These are phyloP conservation scores for Termitomyces sp. DNA, from an alignment of 768 basidiomycete species.

Conservation along the genomic window DNA sequence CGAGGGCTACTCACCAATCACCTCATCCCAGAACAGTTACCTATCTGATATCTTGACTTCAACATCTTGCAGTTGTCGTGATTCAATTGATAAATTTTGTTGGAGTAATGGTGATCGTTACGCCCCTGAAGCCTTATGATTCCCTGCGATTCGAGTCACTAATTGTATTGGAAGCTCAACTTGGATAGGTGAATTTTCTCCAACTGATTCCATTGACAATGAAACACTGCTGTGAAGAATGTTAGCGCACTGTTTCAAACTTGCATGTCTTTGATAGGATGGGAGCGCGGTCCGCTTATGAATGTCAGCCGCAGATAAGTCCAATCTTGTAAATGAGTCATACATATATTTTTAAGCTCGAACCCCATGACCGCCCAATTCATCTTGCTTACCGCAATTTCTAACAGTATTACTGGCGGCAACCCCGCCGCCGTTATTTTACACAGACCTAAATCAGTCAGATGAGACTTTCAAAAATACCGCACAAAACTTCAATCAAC, in stretches of 20 bases:
- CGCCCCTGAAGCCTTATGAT: neutral
- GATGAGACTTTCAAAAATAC: conserved; percentile 26
- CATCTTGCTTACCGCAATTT: conserved; percentile 37
- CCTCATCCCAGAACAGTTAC: neutral
- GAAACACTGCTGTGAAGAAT: too few species aligned
- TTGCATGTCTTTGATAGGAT: too few species aligned
- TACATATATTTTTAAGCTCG: neutral
- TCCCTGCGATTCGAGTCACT: neutral
- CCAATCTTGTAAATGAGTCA: neutral
- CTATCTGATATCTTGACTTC: neutral
- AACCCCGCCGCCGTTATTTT: conserved; percentile 42
- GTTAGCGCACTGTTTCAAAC: too few species aligned
- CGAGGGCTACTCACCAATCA: neutral
- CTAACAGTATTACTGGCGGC: conserved; percentile 33
- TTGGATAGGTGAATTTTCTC: too few species aligned
- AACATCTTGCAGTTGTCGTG: neutral
- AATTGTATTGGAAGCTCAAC: rapidly evolving
- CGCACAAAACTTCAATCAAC: conserved; percentile 41
- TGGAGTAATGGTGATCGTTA: neutral
- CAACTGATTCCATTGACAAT: neutral
- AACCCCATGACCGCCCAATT: conserved; percentile 14
- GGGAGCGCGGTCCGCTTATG: too few species aligned
- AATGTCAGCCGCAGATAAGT: too few species aligned
- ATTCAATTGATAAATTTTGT: neutral
- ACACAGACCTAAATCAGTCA: conserved; percentile 23